Conservation (phyloP, 805 yeast species). For the Ascoidea asiatica region DNA sequence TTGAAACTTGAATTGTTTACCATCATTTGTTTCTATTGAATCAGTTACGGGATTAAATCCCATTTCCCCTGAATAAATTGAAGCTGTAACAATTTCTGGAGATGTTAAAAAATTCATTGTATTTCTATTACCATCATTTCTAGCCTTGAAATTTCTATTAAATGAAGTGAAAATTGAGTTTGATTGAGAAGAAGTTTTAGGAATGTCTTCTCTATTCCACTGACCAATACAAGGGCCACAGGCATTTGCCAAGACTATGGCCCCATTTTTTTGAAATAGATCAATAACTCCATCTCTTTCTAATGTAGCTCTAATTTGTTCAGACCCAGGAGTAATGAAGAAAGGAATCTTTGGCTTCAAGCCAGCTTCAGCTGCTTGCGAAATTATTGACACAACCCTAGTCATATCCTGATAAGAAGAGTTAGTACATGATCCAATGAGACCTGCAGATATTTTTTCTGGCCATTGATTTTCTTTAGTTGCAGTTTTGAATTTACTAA, state of each 20-base stretch:
- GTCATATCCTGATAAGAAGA: slow-evolving; percentile 98
- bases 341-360: slow-evolving; percentile 83
- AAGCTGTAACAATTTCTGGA: slow-evolving; percentile 94
- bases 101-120: slow-evolving; percentile 98
- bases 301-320: slow-evolving; percentile 93
- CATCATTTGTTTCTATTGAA: slow-evolving; percentile 56
- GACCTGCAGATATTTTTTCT: slow-evolving; percentile 71
- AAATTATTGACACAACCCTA: slow-evolving; percentile 81
- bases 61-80: slow-evolving; percentile 89
- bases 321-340: slow-evolving; percentile 96
- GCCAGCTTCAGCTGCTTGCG: slow-evolving; percentile 79
- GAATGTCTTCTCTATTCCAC: slow-evolving; percentile 82
- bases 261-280: slow-evolving; percentile 77
- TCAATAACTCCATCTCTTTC: slow-evolving; percentile 87
- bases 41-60: slow-evolving; percentile 87
- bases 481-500: slow-evolving; percentile 64
- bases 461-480: slow-evolving; percentile 80
- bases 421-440: slow-evolving; percentile 97
- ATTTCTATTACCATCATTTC: slow-evolving; percentile 97
- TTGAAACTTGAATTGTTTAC: slow-evolving; percentile 61
- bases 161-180: slow-evolving; percentile 94
- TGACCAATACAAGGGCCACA: slow-evolving; percentile 99
- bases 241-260: slow-evolving; percentile 88
- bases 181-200: slow-evolving; percentile 46
- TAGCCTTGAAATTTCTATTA: slow-evolving; percentile 94